These are phyloP conservation scores for Penicillium ucsense DNA, from an alignment of 495 filamentous ascomycete genomes.

Conservation along the genomic window DNA sequence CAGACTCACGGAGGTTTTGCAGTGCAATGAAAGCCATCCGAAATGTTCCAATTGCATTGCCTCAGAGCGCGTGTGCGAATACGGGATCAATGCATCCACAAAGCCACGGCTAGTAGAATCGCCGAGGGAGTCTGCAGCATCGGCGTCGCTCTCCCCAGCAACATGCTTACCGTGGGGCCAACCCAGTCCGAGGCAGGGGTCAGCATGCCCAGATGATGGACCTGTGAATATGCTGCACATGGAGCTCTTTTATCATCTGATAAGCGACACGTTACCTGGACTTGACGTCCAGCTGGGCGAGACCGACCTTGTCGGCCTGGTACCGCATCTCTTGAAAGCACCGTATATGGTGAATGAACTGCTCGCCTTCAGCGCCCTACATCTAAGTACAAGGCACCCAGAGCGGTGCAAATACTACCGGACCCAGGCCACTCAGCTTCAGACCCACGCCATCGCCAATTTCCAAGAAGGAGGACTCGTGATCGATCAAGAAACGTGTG, in stretches of 20 bases:
- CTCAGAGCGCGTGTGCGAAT: conserved; percentile 14
- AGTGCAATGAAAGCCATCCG: conserved; percentile 30
- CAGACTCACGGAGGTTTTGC: neutral
- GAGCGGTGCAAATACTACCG: conserved; percentile 1
- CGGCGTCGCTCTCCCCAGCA: neutral
- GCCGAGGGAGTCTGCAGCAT: neutral
- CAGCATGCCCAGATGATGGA: conserved; percentile 2
- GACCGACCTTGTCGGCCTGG: conserved; percentile 3
- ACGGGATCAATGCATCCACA: neutral
- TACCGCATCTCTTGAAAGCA: neutral
- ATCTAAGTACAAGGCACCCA: conserved; percentile 8
- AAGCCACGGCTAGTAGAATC: neutral
- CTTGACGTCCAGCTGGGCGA: conserved; percentile 4
- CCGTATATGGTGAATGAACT: conserved; percentile 11
- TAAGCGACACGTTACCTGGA: neutral
- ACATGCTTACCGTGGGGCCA: conserved; percentile 1
- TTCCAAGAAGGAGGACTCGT: conserved; percentile 1
- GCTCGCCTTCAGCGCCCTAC: conserved; percentile 6
- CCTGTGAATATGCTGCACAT: conserved; percentile 27
- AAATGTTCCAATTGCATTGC: conserved; percentile 26
- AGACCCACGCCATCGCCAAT: conserved; percentile 4
- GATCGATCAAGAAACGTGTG: conserved; percentile 21
- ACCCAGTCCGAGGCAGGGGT: neutral
- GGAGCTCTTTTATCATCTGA: conserved; percentile 21
- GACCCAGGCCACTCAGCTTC: conserved; percentile 6